Evolutionary conservation across 2,329 filamentous ascomycete genomes (phyloP).

Genomic region (Zymoseptoria ardabiliae): DNA sequence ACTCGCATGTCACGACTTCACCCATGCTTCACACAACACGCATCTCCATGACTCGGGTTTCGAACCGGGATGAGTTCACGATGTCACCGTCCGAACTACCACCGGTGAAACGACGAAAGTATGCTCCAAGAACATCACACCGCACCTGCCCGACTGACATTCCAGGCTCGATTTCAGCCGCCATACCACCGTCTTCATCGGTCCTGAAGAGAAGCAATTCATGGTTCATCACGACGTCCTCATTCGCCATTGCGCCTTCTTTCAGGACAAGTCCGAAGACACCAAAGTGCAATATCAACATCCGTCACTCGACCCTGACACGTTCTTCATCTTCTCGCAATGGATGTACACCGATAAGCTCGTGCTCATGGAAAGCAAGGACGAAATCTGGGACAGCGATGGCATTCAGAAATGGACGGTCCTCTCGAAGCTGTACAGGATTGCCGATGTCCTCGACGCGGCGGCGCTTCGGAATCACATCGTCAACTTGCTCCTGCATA

Average conservation of each 20-base stretch:
- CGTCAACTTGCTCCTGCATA: not conserved
- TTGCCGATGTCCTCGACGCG: not conserved
- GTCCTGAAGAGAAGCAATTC: not conserved
- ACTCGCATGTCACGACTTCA: too few species aligned
- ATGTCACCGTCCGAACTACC: too few species aligned
- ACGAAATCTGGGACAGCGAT: too few species aligned
- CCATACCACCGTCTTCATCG: not conserved
- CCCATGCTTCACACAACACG: too few species aligned
- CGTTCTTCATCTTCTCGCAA: not conserved
- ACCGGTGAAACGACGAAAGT: too few species aligned
- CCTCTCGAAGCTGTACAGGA: not conserved
- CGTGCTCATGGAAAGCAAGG: too few species aligned
- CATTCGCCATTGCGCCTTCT: constrained; percentile 1
- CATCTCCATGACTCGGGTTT: too few species aligned
- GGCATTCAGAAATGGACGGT: too few species aligned
- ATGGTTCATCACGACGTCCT: not conserved
- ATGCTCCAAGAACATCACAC: too few species aligned
- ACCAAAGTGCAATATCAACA: constrained; percentile 2
- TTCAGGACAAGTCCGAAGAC: constrained; percentile 2
- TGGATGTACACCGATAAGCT: not conserved
- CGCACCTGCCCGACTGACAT: not conserved
- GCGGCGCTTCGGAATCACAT: not conserved
- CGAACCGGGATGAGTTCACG: too few species aligned
- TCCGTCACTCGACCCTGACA: not conserved
- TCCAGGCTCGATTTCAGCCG: not conserved